Base-by-base conservation (phyloP, 2,329 filamentous ascomycete genomes). In the Ophiognomonia clavigignenti-juglandacearum region DNA sequence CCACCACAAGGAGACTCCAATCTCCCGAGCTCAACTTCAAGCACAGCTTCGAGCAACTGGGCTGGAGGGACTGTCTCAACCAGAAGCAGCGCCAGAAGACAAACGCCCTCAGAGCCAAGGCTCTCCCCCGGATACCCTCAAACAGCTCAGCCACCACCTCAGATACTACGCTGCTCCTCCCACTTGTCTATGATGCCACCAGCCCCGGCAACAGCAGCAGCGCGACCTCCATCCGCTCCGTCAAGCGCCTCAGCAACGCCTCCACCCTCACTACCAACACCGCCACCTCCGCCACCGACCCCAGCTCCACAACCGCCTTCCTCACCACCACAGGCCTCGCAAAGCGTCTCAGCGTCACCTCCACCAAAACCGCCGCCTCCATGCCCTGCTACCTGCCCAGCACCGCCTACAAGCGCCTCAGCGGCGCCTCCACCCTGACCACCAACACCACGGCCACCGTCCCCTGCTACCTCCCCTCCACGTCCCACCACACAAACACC, bases 191-290 rank as follows among this genome's bases (percentile, higher is more conserved):
- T 6, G 18, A 20, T 4, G 39, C 16, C 11, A 20, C 11, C 26
- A 27, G 39, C 23, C 27, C 26, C 16, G 6, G 24, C 24, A 13
- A n/a, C 27, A 14, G 11, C 41, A 43, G 41, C 41, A 37, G 41
- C 31, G n/a, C 42, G 18, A 18, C 20, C 16, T 44, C 42, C 23
- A 32, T 38, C 32, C 34, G 34, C 24, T 14, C 10, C 34, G 24
- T 24, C 11, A 36, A 38, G 10, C 45, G 29, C n/a, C 32, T 42
- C 24, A 47, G 45, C 39, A 44, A 47, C 34, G 37, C 43, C 27
- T 51, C 49, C 0, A 48, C 43, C 13, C 18, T 51, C 20, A 42
- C 45, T 9, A 32, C 32, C 24, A 48, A 43, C 38, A 51, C 45
- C 20, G 39, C 36, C 24, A 43, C 49, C 32, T 45, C 42, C 3